phyloP scores from a whole-genome alignment of 2,329 filamentous ascomycete genomes.

The Dothistroma septosporum region DNA sequence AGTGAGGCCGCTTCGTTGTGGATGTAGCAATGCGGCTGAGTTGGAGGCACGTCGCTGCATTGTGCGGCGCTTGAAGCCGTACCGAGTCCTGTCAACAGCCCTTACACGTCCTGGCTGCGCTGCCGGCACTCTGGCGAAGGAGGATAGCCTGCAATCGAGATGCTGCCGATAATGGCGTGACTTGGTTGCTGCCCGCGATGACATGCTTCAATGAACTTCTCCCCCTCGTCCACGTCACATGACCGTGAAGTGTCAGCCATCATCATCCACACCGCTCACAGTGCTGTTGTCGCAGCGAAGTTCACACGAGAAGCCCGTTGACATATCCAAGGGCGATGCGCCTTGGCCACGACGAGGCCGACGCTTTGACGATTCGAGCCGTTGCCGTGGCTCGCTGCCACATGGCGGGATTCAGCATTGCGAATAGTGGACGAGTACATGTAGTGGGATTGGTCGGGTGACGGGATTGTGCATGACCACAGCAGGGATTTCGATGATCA shows the following conservation, averaged over 20 bases:
- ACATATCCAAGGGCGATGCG: not conserved
- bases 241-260: not conserved
- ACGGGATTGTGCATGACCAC: no score
- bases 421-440: not conserved
- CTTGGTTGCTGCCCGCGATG: not conserved
- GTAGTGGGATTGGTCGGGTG: not conserved
- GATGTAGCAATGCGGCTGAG: no score
- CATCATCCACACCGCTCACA: not conserved
- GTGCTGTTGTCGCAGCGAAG: not conserved
- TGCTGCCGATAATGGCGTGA: no score
- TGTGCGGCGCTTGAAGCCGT: no score
- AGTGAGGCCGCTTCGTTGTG: not conserved
- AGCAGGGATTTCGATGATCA: not conserved
- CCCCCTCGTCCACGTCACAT: not conserved
- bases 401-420: not conserved
- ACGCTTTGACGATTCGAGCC: no score
- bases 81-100: no score
- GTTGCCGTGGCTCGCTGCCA: no score
- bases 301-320: not conserved
- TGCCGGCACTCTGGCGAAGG: no score
- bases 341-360: not conserved
- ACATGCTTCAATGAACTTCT: not conserved
- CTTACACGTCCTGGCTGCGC: no score
- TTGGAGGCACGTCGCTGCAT: no score
- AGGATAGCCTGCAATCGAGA: no score